Percentiles rank a stretch among this genome's conserved stretches.
These are phyloP conservation scores for Neodidymelliopsis sp. DNA, from an alignment of 2,329 filamentous ascomycete genomes.

Conservation along the genomic window DNA sequence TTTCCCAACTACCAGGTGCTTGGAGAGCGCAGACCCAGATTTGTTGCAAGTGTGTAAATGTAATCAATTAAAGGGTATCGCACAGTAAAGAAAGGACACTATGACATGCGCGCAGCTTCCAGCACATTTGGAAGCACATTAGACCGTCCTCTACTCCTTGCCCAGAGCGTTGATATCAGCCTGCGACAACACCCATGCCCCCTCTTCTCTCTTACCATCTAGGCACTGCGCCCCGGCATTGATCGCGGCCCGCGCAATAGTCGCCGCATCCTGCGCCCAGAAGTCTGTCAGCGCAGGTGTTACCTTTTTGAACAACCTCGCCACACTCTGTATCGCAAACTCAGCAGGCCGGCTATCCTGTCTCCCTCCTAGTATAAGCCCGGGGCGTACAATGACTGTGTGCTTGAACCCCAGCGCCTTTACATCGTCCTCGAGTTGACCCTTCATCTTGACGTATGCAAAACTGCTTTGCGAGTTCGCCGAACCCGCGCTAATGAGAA, in stretches of 20 bases:
- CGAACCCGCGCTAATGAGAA: constrained; percentile 72
- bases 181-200: constrained; percentile 67
- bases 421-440: constrained; percentile 82
- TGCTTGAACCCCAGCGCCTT: constrained; percentile 77
- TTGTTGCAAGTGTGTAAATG: background rate
- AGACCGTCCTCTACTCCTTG: constrained; percentile 50
- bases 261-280: constrained; percentile 76
- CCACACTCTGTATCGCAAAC: constrained; percentile 62
- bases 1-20: no score
- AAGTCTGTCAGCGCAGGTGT: constrained; percentile 63
- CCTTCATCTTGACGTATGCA: constrained; percentile 77
- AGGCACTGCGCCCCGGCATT: constrained; percentile 16
- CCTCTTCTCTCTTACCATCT: constrained; percentile 58
- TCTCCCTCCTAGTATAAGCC: constrained; percentile 75
- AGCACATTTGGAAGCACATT: background rate
- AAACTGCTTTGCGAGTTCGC: constrained; percentile 61
- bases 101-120: background rate
- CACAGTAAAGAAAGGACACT: background rate
- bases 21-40: no score
- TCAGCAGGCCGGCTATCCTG: constrained; percentile 68
- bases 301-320: constrained; percentile 61
- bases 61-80: constrained; percentile 8
- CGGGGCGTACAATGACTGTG: constrained; percentile 76
- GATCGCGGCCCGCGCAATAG: constrained; percentile 57
- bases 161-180: constrained; percentile 72